Conservation (phyloP, 768 basidiomycete genomes). For the Xanthoconium purpureum region DNA sequence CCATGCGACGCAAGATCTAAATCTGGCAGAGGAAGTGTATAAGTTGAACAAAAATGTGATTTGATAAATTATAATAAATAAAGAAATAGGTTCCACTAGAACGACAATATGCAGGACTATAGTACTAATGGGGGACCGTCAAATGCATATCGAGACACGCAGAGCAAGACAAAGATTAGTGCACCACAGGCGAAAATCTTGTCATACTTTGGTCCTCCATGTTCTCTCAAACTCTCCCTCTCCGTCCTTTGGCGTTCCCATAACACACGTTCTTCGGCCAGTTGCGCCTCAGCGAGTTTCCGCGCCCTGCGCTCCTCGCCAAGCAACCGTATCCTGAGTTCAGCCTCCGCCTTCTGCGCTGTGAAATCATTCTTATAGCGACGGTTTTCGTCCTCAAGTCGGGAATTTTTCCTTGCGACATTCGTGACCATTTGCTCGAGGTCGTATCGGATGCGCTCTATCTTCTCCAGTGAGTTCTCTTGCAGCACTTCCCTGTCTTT, state of each 20-base stretch:
- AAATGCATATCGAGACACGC: slow-evolving; percentile 13
- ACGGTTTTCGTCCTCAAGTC: slow-evolving; percentile 25
- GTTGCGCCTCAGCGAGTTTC: slow-evolving; percentile 15
- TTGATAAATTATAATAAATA: slow-evolving; percentile 9
- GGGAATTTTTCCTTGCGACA: slow-evolving; percentile 34
- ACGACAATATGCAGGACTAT: not conserved
- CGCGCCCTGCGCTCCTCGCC: slow-evolving; percentile 21
- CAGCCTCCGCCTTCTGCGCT: slow-evolving; percentile 11
- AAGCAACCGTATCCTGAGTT: slow-evolving; percentile 12
- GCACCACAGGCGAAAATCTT: slow-evolving; percentile 16
- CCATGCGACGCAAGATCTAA: too few species aligned
- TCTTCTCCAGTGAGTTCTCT: slow-evolving; percentile 37
- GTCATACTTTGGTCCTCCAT: not conserved
- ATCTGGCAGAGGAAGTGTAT: too few species aligned
- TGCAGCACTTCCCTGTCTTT: slow-evolving; percentile 39
- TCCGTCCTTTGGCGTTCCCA: slow-evolving; percentile 6
- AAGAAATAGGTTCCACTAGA: not conserved
- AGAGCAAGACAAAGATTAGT: slow-evolving; percentile 12
- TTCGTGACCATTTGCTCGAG: slow-evolving; percentile 37
- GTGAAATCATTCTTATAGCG: slow-evolving; percentile 9
- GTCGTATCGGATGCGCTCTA: slow-evolving; percentile 40
- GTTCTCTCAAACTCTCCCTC: not conserved
- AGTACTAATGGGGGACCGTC: not conserved
- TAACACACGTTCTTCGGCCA: slow-evolving; percentile 13
- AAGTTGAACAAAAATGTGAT: too few species aligned